These are phyloP conservation scores for Penicillium sp. DNA, from an alignment of 2,329 filamentous ascomycete species.

Conservation along the genomic window DNA sequence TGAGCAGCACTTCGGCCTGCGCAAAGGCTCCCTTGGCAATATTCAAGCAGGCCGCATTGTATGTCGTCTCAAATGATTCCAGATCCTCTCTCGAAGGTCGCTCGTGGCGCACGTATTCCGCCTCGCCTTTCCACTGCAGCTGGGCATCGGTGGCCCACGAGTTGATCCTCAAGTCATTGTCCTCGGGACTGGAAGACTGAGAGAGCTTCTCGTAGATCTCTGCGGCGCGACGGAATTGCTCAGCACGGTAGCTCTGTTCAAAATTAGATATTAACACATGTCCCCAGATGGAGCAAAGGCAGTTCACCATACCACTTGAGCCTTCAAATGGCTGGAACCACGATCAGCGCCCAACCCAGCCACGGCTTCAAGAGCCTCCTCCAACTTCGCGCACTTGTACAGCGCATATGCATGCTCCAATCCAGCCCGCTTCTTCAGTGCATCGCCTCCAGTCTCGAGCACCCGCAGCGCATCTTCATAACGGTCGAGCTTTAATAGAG, in stretches of 20 bases:
- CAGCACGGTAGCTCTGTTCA: conserved; percentile 50
- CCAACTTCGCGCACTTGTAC: conserved; percentile 56
- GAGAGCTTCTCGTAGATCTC: conserved; percentile 52
- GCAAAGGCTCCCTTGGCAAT: conserved; percentile 57
- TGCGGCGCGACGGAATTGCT: conserved; percentile 55
- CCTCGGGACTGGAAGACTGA: conserved; percentile 45
- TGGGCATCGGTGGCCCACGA: conserved; percentile 58
- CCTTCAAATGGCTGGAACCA: conserved; percentile 57
- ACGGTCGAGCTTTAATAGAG: conserved; percentile 59
- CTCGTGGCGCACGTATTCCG: conserved; percentile 49
- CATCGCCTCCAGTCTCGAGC: conserved; percentile 52
- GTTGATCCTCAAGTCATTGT: conserved; percentile 60
- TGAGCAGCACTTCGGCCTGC: conserved; percentile 56
- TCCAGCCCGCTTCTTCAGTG: conserved; percentile 51
- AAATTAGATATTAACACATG: not conserved
- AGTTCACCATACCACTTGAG: conserved; percentile 51
- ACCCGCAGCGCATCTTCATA: conserved; percentile 57
- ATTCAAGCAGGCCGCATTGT: conserved; percentile 60
- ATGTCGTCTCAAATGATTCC: conserved; percentile 61
- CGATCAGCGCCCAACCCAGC: conserved; percentile 40
- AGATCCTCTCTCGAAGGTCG: conserved; percentile 56
- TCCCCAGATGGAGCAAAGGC: not conserved
- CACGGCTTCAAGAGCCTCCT: conserved; percentile 52
- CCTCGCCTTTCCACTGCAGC: conserved; percentile 55
- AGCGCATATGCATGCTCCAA: conserved; percentile 61